Conservation (phyloP, 2,329 filamentous ascomycete genomes). For the Xylariaceae sp. region DNA sequence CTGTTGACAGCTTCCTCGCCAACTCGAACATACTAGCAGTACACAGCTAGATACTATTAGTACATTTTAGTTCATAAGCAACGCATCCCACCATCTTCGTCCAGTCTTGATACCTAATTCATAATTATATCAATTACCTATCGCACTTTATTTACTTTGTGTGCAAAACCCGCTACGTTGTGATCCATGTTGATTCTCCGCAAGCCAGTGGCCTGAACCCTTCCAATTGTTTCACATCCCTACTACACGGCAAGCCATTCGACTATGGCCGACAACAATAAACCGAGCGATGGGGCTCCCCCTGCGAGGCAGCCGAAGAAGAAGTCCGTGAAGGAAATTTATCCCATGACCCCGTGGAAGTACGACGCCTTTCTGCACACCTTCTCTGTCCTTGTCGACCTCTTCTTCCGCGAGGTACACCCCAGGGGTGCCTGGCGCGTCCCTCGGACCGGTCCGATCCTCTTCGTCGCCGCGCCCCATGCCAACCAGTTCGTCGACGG, state of each 20-base stretch:
- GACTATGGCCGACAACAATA: slow-evolving; percentile 21
- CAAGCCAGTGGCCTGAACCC: too few relatives aligned
- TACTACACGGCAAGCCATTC: not conserved
- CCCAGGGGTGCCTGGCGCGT: slow-evolving; percentile 94
- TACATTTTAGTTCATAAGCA: too few relatives aligned
- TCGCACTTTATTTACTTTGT: too few relatives aligned
- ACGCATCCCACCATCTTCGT: too few relatives aligned
- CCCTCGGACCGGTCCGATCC: slow-evolving; percentile 78
- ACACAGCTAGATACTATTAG: too few relatives aligned
- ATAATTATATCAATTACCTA: too few relatives aligned
- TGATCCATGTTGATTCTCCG: not conserved
- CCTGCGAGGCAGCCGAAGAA: slow-evolving; percentile 13
- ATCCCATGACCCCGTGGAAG: slow-evolving; percentile 66
- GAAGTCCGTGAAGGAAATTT: slow-evolving; percentile 46
- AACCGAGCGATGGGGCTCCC: slow-evolving; percentile 15
- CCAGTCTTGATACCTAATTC: too few relatives aligned
- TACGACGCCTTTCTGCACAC: slow-evolving; percentile 75
- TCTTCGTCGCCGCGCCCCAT: slow-evolving; percentile 95
- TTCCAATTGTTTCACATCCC: too few relatives aligned
- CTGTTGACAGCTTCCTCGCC: too few relatives aligned
- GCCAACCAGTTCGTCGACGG: slow-evolving; percentile 97
- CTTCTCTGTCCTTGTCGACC: slow-evolving; percentile 79
- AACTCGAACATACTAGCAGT: too few relatives aligned
- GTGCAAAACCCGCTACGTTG: too few relatives aligned
- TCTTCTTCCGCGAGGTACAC: slow-evolving; percentile 98